These are phyloP conservation scores for Sugiyamaella japonica DNA, from an alignment of 1,139 yeast genomes.

Conservation along the genomic window DNA sequence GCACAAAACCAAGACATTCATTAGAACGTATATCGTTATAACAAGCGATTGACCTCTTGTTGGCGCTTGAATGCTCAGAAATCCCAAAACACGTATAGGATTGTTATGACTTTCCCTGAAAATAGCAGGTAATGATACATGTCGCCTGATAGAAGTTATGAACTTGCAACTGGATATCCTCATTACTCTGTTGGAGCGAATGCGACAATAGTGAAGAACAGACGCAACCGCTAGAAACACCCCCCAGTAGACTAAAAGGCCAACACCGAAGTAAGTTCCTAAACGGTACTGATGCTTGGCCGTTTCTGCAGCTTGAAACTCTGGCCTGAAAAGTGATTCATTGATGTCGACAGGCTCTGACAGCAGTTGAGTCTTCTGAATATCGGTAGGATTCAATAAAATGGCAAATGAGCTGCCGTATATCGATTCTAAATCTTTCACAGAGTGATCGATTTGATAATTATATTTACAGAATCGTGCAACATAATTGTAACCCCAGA, in stretches of 20 bases:
- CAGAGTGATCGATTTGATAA: conserved; percentile 21
- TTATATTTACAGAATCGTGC: conserved; percentile 24
- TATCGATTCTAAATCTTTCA: conserved; percentile 22
- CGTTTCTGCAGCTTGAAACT: conserved; percentile 25
- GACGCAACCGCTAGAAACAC: conserved; percentile 17
- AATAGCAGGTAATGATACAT: conserved; percentile 39
- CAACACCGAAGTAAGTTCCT: conserved; percentile 25
- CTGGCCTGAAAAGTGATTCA: conserved; percentile 20
- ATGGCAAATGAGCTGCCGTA: conserved; percentile 19
- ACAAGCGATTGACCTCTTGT: conserved; percentile 38
- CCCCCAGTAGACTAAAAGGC: conserved; percentile 27
- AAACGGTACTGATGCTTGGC: conserved; percentile 27
- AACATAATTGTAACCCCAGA: conserved; percentile 28
- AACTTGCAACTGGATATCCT: background rate
- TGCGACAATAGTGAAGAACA: conserved; percentile 4
- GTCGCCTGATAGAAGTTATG: conserved; percentile 29
- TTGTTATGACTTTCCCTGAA: conserved; percentile 34
- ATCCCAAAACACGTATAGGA: conserved; percentile 31
- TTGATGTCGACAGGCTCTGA: conserved; percentile 24
- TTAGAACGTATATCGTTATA: conserved; percentile 32
- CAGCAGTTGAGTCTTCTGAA: conserved; percentile 12
- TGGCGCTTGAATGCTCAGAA: conserved; percentile 34
- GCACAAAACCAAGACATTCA: conserved; percentile 32
- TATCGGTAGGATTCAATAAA: conserved; percentile 20
- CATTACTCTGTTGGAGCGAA: background rate